Conservation (phyloP, 2,329 filamentous ascomycete genomes). For the Calonectria hawksworthii region DNA sequence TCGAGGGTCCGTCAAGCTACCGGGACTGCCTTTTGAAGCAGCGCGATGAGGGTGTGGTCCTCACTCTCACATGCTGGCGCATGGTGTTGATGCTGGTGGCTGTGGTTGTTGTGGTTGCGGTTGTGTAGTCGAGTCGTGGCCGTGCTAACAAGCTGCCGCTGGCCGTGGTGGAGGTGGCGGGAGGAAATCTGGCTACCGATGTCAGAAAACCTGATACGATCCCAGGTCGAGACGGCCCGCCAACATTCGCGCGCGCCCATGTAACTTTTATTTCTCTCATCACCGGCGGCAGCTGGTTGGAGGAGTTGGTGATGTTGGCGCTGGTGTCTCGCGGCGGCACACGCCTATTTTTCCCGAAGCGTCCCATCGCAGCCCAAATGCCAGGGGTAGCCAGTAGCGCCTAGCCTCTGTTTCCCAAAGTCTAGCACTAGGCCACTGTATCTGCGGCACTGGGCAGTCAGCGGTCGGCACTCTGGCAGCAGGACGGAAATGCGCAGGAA, state of each 20-base stretch:
- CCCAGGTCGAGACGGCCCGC: neutral
- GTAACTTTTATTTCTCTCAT: conserved; percentile 6
- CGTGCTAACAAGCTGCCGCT: neutral
- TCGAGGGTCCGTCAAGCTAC: conserved; percentile 1
- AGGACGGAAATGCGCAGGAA: conserved; percentile 15
- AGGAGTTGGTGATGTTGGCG: conserved; percentile 22
- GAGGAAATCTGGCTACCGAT: neutral
- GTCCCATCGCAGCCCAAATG: conserved; percentile 33
- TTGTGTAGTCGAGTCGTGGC: neutral
- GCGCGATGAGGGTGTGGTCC: conserved; percentile 1
- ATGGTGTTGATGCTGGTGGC: neutral
- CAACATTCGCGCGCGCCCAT: neutral
- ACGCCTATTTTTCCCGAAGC: conserved; percentile 41
- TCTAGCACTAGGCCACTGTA: conserved; percentile 2
- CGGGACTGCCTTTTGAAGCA: neutral
- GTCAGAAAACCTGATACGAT: neutral
- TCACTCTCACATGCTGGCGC: conserved; percentile 35
- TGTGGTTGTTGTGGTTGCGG: neutral
- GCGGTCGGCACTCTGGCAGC: conserved; percentile 7
- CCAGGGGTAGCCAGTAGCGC: conserved; percentile 7
- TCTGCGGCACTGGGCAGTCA: conserved; percentile 13
- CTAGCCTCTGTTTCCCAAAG: neutral
- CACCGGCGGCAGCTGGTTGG: neutral
- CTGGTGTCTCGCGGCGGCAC: conserved; percentile 19
- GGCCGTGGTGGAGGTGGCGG: neutral